Base-by-base conservation (phyloP, 495 filamentous ascomycete species). In the Aspergillus avenaceus region DNA sequence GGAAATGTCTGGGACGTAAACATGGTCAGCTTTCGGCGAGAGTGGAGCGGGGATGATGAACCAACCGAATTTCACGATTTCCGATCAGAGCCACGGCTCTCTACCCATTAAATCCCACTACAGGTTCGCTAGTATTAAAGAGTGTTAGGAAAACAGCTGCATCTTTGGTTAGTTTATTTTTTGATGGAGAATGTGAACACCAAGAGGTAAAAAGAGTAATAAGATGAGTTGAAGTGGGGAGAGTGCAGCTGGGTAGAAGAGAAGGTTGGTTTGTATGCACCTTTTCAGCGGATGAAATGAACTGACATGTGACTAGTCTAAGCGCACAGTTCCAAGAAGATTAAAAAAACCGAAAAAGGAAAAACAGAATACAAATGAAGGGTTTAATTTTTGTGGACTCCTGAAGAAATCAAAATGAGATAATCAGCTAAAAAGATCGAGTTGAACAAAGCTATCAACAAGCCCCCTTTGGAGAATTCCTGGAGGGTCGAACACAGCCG, bases 31-130 rank as follows among this genome's bases (percentile, higher is more conserved):
- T 45, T 40, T 34, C 44, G 52, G 41, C 26, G 37, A 37, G 34
- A 36, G 50, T 50, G 50, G 49, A 53, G 54, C 49, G 54, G 50
- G 49, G 49, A 43, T 23, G 46, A 36, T 43, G 46, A 50, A 54
- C 56, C 48, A 54, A 59, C 51, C 51, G 42, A 59, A 51, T 48
- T 48, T 28, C 22, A 41, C 37, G 41, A 41, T 28, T 43, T 48
- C 47, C 23, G 45, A 23, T 54, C 42, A 58, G 8, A 44, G 50
- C 21, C 28, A 36, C 19, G 51, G 25, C 28, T 45, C 8, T 11
- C 43, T 13, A 47, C 41, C 38, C 50, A 51, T 54, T 18, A 45
- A 43, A 49, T 32, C n/a, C 41, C 45, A 28, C n/a, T n/a, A n/a
- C n/a, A n/a, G n/a, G n/a, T n/a, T n/a, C n/a, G n/a, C n/a, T n/a